Conservation (phyloP, 2,329 filamentous ascomycete genomes). For the Venturia pyrina region DNA sequence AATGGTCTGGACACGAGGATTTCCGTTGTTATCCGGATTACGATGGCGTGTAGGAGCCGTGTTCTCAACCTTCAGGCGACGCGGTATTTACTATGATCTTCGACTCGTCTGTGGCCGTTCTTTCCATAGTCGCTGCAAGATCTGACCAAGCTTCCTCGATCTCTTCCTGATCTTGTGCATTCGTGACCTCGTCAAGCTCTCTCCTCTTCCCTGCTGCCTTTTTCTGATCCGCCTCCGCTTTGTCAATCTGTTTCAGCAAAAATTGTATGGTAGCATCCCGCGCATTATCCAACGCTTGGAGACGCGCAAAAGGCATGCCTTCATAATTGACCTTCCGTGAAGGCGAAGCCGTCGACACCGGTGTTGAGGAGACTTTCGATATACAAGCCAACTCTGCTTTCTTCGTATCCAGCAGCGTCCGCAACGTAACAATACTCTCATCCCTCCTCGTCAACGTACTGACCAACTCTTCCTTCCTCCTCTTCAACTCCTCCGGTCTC, state of each 20-base stretch:
- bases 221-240: conserved; percentile 28
- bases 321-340: conserved; percentile 26
- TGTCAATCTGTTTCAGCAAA: conserved; percentile 43
- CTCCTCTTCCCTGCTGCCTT: neutral
- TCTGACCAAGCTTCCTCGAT: neutral
- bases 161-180: neutral
- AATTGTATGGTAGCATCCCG: conserved; percentile 44
- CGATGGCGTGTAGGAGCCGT: too few species aligned
- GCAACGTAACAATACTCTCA: conserved; percentile 36
- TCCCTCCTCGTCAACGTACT: conserved; percentile 37
- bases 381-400: conserved; percentile 23
- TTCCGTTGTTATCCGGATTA: too few species aligned
- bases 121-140: neutral
- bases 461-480: conserved; percentile 23
- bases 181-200: neutral
- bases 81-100: too few species aligned
- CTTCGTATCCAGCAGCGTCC: conserved; percentile 35
- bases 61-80: too few species aligned
- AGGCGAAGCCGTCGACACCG: neutral
- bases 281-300: conserved; percentile 37
- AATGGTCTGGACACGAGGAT: too few species aligned
- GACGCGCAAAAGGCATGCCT: conserved; percentile 29
- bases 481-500: conserved; percentile 26
- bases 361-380: conserved; percentile 15
- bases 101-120: too few species aligned